Percentiles rank a stretch among this genome's conserved stretches.
These are phyloP conservation scores for Monilinia fructigena DNA, from an alignment of 2,329 filamentous ascomycete species.

Conservation along the genomic window DNA sequence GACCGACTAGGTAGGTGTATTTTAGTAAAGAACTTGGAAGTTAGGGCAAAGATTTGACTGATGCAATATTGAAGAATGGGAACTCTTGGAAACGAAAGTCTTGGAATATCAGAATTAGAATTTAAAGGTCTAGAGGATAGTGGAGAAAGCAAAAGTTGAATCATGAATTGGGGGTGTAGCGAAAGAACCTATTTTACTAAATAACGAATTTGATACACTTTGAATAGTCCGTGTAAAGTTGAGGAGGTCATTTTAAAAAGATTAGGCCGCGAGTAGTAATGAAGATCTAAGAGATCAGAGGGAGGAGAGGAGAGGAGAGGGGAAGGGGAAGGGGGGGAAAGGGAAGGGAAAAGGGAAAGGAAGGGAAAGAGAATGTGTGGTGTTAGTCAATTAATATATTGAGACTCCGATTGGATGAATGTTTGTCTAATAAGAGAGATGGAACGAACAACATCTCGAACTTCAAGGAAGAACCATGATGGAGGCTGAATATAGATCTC, in stretches of 20 bases:
- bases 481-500: conserved; percentile 18
- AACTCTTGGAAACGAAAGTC: neutral
- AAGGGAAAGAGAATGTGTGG: neutral
- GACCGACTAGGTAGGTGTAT: no score
- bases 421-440: neutral
- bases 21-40: no score
- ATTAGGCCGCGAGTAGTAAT: conserved; percentile 7
- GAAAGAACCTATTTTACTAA: neutral
- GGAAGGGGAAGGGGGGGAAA: no score
- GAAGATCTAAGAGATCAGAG: neutral
- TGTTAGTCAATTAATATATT: no score
- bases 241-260: conserved; percentile 18
- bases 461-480: neutral
- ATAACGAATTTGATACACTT: conserved; percentile 9
- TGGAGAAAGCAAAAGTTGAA: neutral
- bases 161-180: conserved; percentile 2
- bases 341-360: no score
- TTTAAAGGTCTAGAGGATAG: neutral
- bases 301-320: neutral
- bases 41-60: neutral
- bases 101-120: no score
- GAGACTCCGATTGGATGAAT: conserved; percentile 8
- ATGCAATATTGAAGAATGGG: neutral
- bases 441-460: conserved; percentile 10
- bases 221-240: conserved; percentile 1